A percentile compares a stretch with the other conserved stretches of the same genome.
Evolutionary conservation across 148 eudicot species (phyloP).

Genomic region (Rhododendron mucronatum): DNA sequence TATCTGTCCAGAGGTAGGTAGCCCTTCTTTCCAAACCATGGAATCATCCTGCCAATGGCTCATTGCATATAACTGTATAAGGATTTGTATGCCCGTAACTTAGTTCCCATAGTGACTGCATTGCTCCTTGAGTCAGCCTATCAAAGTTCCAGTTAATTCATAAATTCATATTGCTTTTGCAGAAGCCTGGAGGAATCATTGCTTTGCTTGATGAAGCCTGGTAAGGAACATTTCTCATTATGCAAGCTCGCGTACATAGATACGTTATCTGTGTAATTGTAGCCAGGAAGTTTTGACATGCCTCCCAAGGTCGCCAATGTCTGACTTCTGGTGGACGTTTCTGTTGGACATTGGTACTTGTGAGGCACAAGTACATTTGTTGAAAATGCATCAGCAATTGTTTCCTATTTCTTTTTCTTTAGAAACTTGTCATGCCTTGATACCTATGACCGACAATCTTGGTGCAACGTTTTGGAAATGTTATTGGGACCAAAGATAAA

Average conservation of each 20-base stretch:
- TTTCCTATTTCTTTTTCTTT: background rate
- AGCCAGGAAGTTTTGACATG: background rate
- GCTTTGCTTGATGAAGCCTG: constrained; percentile 99
- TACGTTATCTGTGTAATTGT: background rate
- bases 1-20: background rate
- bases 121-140: background rate
- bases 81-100: background rate
- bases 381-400: background rate
- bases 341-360: background rate
- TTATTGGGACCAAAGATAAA: background rate
- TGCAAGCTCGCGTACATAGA: background rate
- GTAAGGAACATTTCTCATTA: constrained; percentile 33
- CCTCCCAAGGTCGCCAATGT: background rate
- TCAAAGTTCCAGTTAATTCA: background rate
- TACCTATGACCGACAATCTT: background rate
- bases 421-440: background rate
- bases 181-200: constrained; percentile 99
- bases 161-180: constrained; percentile 30
- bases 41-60: background rate
- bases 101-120: background rate
- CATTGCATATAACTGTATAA: background rate
- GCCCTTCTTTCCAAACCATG: background rate
- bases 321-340: background rate
- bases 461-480: background rate
- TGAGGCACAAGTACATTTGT: background rate